Evolutionary conservation across 768 basidiomycete genomes (phyloP), one percentile per base, ranked within the genome.

Genomic region (Kwoniella europaea): DNA sequence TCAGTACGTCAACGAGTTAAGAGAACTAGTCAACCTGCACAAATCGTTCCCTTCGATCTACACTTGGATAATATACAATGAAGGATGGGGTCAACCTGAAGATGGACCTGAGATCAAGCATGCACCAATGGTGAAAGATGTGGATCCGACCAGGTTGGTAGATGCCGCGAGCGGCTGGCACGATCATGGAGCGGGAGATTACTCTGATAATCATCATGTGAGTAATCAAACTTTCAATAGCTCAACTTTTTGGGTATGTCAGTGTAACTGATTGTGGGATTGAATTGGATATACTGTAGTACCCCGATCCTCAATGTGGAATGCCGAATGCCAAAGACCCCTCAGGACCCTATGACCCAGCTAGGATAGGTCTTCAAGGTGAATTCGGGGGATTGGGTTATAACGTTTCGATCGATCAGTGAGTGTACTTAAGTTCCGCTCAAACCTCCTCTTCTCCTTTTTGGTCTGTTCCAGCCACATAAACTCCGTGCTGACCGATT

Each of bases 381-480:
- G 74, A 75, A 55, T 75, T 75, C 58, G 74, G 74, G 3, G 74
- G 74, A 7, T 12, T 75, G 18, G 68, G 71, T 0, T 50, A 66
- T 9, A 75, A 75, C 58, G 65, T 68, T 20, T 72, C 74, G 42
- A 72, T 75, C 35, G 74, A 75, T 18, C 71, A 75, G 74, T 75
- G 29, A 67, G 74, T 27, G n/a, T n/a, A n/a, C n/a, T n/a, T n/a
- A n/a, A n/a, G n/a, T n/a, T n/a, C n/a, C n/a, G n/a, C n/a, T n/a
- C n/a, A n/a, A n/a, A n/a, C n/a, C n/a, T n/a, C n/a, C n/a, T n/a
- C n/a, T n/a, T n/a, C n/a, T n/a, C n/a, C n/a, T n/a, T n/a, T n/a
- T n/a, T n/a, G n/a, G n/a, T n/a, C n/a, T n/a, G n/a, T n/a, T n/a
- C n/a, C n/a, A n/a, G n/a, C n/a, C n/a, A n/a, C n/a, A n/a, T n/a